phyloP scores from a whole-genome alignment of 768 basidiomycete genomes.

The Rhodotorula babjevae region DNA sequence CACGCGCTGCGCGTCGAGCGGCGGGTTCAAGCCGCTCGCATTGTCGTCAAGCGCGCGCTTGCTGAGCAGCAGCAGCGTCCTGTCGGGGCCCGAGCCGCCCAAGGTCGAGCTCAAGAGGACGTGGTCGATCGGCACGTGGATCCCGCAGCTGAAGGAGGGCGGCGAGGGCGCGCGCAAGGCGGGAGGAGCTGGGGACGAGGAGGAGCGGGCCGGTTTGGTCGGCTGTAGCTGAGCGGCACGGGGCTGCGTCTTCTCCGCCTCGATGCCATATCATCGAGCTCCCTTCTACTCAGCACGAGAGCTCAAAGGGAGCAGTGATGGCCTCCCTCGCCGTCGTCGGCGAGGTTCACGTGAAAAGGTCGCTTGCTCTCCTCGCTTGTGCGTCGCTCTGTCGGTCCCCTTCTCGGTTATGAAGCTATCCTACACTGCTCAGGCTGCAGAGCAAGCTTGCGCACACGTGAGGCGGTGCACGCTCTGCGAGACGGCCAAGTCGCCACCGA shows the following conservation, averaged over 20 bases:
- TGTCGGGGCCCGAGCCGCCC: not conserved
- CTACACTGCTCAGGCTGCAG: too few relatives aligned
- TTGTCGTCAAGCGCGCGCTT: not conserved
- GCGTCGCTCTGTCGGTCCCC: too few relatives aligned
- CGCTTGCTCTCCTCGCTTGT: too few relatives aligned
- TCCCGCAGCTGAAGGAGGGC: not conserved
- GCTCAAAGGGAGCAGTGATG: too few relatives aligned
- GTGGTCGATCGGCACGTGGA: constrained; percentile 9
- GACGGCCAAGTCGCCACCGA: too few relatives aligned
- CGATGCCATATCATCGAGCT: not conserved
- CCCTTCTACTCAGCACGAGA: too few relatives aligned
- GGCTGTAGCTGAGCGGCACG: not conserved
- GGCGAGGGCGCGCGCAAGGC: not conserved
- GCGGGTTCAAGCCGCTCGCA: not conserved
- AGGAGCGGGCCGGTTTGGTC: not conserved
- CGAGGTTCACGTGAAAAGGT: too few relatives aligned
- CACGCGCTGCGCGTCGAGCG: not conserved
- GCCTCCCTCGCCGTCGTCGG: too few relatives aligned
- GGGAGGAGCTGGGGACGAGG: not conserved
- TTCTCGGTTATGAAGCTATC: too few relatives aligned
- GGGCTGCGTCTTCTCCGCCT: not conserved
- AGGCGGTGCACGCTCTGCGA: too few relatives aligned
- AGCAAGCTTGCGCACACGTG: too few relatives aligned
- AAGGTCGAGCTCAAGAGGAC: constrained; percentile 9
- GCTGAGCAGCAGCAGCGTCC: not conserved